Conservation (phyloP, 2,329 filamentous ascomycete species). For the Diaporthe citri region DNA sequence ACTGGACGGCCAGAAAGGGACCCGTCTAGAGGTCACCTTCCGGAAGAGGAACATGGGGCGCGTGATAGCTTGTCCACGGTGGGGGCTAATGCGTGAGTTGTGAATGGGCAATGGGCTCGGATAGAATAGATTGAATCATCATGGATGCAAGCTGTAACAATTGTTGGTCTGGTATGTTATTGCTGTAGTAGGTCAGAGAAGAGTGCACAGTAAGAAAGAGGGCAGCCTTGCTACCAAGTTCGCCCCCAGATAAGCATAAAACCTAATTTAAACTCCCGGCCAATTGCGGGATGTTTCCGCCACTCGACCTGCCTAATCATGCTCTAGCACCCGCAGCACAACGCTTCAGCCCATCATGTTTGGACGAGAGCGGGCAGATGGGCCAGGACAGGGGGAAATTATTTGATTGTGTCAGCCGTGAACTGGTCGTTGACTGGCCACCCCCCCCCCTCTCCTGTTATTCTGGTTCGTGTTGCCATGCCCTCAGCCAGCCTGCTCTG, state of each 20-base stretch:
- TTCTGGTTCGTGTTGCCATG: background rate
- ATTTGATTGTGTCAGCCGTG: background rate
- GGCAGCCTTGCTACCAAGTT: background rate
- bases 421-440: background rate
- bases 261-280: constrained; percentile 26
- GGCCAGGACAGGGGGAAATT: constrained; percentile 2
- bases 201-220: background rate
- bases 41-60: constrained; percentile 17
- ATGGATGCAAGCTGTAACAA: background rate
- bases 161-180: background rate
- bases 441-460: background rate
- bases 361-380: background rate
- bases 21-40: constrained; percentile 22
- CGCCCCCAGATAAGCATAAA: constrained; percentile 30
- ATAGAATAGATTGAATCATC: background rate
- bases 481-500: too few species aligned
- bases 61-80: background rate
- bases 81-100: background rate
- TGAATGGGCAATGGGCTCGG: background rate
- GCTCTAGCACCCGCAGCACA: background rate
- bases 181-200: too few species aligned
- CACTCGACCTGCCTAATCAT: constrained; percentile 11
- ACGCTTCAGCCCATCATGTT: background rate
- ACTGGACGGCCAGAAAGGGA: constrained; percentile 5
- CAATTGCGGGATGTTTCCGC: constrained; percentile 19